These are phyloP conservation scores for Batkoa obscura DNA, from an alignment of 371 early-diverging fungal genomes.

Conservation along the genomic window DNA sequence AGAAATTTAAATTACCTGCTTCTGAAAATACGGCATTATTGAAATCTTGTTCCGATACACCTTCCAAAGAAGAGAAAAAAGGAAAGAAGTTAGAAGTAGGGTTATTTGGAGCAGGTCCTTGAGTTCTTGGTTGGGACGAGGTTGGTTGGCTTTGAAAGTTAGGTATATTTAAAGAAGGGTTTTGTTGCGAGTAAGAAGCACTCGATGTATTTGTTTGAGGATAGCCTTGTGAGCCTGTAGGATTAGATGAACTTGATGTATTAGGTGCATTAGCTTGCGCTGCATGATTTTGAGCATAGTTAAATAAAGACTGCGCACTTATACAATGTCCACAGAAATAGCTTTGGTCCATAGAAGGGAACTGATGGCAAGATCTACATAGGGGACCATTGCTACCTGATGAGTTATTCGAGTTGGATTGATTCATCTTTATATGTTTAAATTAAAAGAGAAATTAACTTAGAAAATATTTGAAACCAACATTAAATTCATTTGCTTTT, in stretches of 20 bases:
- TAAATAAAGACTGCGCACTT: background rate
- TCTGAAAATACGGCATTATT: slow-evolving; percentile 5
- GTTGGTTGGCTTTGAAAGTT: background rate
- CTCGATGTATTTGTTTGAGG: background rate
- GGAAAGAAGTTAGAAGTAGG: slow-evolving; percentile 4
- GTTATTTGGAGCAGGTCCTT: background rate
- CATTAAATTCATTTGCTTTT: too few relatives aligned
- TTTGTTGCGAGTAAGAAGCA: background rate
- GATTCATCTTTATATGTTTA: too few relatives aligned
- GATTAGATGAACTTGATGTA: background rate
- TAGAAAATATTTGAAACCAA: too few relatives aligned
- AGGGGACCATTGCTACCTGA: too few relatives aligned
- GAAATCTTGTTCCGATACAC: slow-evolving; percentile 5
- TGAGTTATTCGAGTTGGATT: too few relatives aligned
- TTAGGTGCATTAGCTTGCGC: too few relatives aligned
- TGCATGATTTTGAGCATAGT: too few relatives aligned
- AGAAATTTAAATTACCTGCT: slow-evolving; percentile 6
- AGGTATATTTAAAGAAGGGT: background rate
- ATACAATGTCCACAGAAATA: slow-evolving; percentile 1
- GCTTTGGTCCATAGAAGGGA: background rate
- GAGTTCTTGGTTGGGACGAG: background rate
- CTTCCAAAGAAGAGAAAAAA: slow-evolving; percentile 3
- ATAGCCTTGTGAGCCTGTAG: background rate
- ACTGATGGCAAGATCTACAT: slow-evolving; percentile 4
- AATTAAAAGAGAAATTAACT: too few relatives aligned